Evolutionary conservation across 345 rosid species (phyloP).

Genomic region (Isatis tinctoria): DNA sequence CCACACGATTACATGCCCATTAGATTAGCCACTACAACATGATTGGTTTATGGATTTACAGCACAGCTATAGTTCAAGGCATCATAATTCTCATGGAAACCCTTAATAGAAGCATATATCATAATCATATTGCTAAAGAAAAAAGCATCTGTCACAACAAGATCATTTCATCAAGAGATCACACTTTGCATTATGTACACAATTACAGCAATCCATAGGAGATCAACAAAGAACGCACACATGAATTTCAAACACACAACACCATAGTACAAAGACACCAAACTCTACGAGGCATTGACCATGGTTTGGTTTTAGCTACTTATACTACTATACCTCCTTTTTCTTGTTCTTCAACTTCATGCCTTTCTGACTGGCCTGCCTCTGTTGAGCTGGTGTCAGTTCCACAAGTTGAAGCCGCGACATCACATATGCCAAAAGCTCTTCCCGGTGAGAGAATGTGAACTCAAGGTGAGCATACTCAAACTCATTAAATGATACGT

Average conservation of each 20-base stretch:
- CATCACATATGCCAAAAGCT: conserved; percentile 74
- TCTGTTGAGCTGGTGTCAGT: conserved; percentile 33
- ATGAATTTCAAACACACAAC: conserved; percentile 11
- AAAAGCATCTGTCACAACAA: neutral
- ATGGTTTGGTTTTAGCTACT: conserved; percentile 11
- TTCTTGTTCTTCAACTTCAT: conserved; percentile 44
- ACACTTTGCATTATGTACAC: conserved; percentile 20
- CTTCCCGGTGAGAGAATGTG: conserved; percentile 88
- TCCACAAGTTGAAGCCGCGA: conserved; percentile 65
- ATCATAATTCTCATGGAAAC: neutral
- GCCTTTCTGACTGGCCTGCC: conserved; percentile 33
- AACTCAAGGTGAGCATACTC: conserved; percentile 96
- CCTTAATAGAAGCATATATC: neutral
- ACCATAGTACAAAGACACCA: conserved; percentile 15
- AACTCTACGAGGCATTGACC: conserved; percentile 5
- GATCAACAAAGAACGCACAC: conserved; percentile 6
- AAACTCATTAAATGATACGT: conserved; percentile 63
- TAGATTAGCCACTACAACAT: neutral
- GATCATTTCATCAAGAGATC: conserved; percentile 10
- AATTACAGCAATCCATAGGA: neutral
- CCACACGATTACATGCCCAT: neutral
- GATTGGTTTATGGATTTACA: neutral
- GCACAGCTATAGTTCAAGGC: neutral
- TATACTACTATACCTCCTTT: conserved; percentile 19
- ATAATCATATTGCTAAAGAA: neutral